phyloP scores from a whole-genome alignment of 257 asterid species.

The Solanum megistacrolobum region DNA sequence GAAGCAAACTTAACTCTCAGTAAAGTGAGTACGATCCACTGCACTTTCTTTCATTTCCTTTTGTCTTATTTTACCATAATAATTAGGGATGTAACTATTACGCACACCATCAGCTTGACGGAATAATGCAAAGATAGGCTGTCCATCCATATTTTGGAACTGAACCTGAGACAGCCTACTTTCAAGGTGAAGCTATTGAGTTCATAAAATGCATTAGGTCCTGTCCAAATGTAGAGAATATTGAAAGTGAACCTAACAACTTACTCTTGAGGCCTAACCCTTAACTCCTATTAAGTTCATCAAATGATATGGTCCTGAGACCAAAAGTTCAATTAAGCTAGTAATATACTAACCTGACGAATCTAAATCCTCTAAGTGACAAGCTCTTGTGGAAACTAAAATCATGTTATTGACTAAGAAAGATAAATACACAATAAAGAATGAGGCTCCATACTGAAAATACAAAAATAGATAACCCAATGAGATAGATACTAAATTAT shows the following conservation, averaged over 20 bases:
- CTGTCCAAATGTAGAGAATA: not conserved
- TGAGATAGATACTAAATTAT: not conserved
- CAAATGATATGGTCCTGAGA: not conserved
- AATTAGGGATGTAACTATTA: not conserved
- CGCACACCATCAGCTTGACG: not conserved
- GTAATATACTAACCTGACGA: not conserved
- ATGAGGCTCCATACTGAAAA: not conserved
- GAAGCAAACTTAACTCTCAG: conserved; percentile 1
- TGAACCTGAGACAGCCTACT: not conserved
- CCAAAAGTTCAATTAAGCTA: not conserved
- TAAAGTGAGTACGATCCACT: not conserved
- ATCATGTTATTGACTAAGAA: not conserved
- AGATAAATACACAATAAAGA: not conserved
- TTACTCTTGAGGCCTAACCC: not conserved
- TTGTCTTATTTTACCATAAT: not conserved
- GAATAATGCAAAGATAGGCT: not conserved
- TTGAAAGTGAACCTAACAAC: not conserved
- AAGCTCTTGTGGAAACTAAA: not conserved
- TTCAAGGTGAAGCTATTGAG: not conserved
- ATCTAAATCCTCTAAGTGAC: not conserved
- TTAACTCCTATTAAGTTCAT: not conserved
- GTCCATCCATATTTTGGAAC: not conserved
- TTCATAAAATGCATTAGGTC: not conserved
- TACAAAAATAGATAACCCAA: not conserved
- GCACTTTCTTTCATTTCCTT: not conserved